phyloP scores from a whole-genome alignment of 768 basidiomycete species.

The Suillus plorans region DNA sequence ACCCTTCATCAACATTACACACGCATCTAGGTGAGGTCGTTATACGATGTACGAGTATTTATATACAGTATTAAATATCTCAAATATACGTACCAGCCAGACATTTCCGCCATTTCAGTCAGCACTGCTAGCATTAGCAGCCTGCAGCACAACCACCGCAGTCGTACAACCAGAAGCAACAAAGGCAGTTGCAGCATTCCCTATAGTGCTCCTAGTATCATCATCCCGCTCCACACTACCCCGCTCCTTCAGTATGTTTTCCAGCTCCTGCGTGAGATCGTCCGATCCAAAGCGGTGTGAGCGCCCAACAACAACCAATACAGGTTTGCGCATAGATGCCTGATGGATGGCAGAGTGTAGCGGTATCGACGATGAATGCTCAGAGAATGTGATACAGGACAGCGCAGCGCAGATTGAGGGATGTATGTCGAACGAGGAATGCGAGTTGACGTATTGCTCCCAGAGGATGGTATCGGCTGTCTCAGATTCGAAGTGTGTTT shows the following conservation, averaged over 20 bases:
- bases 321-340: conserved; percentile 36
- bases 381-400: conserved; percentile 61
- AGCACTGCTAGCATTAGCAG: conserved; percentile 36
- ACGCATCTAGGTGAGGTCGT: not conserved
- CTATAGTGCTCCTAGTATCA: conserved; percentile 72
- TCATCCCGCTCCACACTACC: conserved; percentile 10
- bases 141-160: conserved; percentile 71
- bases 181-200: conserved; percentile 79
- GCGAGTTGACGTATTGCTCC: conserved; percentile 52
- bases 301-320: conserved; percentile 74
- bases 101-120: not conserved
- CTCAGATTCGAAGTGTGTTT: conserved; percentile 67
- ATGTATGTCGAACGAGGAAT: conserved; percentile 9
- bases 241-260: conserved; percentile 39
- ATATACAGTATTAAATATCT: not conserved
- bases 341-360: conserved; percentile 55
- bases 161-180: conserved; percentile 58
- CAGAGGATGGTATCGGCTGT: conserved; percentile 83
- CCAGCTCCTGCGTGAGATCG: conserved; percentile 59
- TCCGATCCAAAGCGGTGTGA: conserved; percentile 68
- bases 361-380: conserved; percentile 48
- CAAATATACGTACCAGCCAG: not conserved
- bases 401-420: conserved; percentile 38
- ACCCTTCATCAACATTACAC: not conserved
- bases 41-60: not conserved